Base-by-base conservation (phyloP, 2,329 filamentous ascomycete species). In the Claviceps paspali region DNA sequence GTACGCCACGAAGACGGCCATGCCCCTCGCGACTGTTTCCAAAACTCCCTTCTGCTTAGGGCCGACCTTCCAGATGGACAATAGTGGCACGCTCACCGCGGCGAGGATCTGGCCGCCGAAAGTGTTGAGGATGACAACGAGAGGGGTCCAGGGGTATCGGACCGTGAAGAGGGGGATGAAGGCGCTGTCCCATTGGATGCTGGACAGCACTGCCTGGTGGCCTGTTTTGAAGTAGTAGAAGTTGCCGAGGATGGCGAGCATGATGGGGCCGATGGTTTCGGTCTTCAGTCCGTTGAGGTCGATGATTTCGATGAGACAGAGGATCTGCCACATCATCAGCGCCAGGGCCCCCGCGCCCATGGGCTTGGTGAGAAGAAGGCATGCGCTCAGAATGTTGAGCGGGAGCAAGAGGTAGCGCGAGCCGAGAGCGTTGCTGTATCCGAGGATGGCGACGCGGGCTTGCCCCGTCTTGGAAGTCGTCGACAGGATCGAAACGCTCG, bases 141-240 rank as follows among this genome's bases (percentile, higher is more conserved):
- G 53, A 0, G 87, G 87, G 0, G 77, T 82, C 82, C 83, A 95
- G 1, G 91, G 91, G 59, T 98, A 95, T 40, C 74, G 73, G 45
- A 98, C 74, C 5, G 73, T 75, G 41, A 79, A 76, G 6, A 96
- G 69, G 0, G 88, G 82, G 46, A 98, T 83, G 60, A 98, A 98
- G 3, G 86, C 88, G 15, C 76, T 74, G 61, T 98, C 91, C 91
- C 91, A 98, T 53, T 98, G 91, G 52, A 98, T 88, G 46, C 77
- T 83, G 47, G 79, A 73, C 18, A 94, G 70, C 0, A 78, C 81
- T 10, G 88, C 88, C 60, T 96, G 88, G 58, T 98, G 91, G 43
- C 91, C 91, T 0, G 91, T 98, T 54, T 93, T 95, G 74, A 98
- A 98, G 65, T 79, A 98, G 64, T 95, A 79, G 59, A 88, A 93